These are phyloP conservation scores for Hymenoscyphus infarciens DNA, from an alignment of 2,329 filamentous ascomycete genomes.

Conservation along the genomic window DNA sequence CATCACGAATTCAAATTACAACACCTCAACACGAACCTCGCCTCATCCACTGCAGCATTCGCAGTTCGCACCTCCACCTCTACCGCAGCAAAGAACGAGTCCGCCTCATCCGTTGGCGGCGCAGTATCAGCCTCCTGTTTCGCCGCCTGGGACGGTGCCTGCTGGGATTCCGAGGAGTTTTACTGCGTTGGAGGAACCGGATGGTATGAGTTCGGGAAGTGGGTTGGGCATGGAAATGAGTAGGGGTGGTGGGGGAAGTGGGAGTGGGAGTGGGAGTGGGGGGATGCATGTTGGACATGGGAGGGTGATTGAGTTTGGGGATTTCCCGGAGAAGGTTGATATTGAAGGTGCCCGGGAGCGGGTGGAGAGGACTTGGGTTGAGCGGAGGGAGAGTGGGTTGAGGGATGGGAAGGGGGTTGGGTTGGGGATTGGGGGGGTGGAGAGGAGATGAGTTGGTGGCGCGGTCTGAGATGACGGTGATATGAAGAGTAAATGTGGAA, in stretches of 20 bases:
- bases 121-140: not conserved
- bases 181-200: slow-evolving; percentile 7
- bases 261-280: slow-evolving; percentile 15
- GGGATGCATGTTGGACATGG: slow-evolving; percentile 19
- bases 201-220: not conserved
- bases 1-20: not conserved
- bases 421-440: not conserved
- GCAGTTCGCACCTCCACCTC: not conserved
- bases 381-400: slow-evolving; percentile 12
- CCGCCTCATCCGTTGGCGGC: slow-evolving; percentile 8
- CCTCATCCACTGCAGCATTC: not conserved
- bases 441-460: not conserved
- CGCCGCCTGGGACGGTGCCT: not conserved
- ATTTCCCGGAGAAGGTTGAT: slow-evolving; percentile 25
- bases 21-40: not conserved
- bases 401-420: not conserved
- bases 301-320: slow-evolving; percentile 28
- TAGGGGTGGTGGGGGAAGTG: slow-evolving; percentile 13
- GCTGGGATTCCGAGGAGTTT: slow-evolving; percentile 10
- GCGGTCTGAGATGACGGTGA: not conserved
- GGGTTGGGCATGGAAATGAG: slow-evolving; percentile 11
- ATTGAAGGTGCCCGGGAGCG: slow-evolving; percentile 18
- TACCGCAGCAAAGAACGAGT: not conserved
- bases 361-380: slow-evolving; percentile 20
- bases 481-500: no score